Conservation (phyloP, 768 basidiomycete genomes). For the Cantharellus anzutake region DNA sequence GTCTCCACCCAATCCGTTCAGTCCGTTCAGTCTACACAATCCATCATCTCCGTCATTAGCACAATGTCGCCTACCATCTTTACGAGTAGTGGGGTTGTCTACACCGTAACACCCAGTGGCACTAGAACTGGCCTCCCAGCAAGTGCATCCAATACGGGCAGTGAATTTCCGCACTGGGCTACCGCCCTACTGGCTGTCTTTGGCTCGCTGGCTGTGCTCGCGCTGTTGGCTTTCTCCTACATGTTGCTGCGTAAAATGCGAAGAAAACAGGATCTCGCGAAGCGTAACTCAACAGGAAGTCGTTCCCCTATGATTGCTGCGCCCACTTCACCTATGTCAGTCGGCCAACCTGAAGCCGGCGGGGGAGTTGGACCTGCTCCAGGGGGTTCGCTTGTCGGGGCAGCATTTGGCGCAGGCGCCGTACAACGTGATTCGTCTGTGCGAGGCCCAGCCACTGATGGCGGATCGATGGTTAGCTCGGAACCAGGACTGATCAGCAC, state of each 20-base stretch:
- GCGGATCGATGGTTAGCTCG: slow-evolving; percentile 46
- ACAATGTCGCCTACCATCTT: background rate
- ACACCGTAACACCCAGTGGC: slow-evolving; percentile 7
- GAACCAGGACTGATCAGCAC: slow-evolving; percentile 58
- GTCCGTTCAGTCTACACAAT: background rate
- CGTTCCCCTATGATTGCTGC: slow-evolving; percentile 70
- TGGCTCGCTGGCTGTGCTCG: slow-evolving; percentile 64
- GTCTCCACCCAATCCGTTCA: background rate
- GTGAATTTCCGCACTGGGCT: slow-evolving; percentile 66
- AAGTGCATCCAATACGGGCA: slow-evolving; percentile 26
- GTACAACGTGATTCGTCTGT: slow-evolving; percentile 31
- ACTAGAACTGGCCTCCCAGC: slow-evolving; percentile 17
- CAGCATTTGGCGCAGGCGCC: slow-evolving; percentile 10
- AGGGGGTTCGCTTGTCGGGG: background rate
- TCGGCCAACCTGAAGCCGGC: background rate
- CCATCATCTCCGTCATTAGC: slow-evolving; percentile 8
- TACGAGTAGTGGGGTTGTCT: background rate
- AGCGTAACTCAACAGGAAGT: slow-evolving; percentile 61
- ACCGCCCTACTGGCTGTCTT: slow-evolving; percentile 80
- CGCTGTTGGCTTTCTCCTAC: slow-evolving; percentile 47
- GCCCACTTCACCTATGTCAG: background rate
- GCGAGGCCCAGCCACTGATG: slow-evolving; percentile 25
- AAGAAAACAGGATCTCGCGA: slow-evolving; percentile 21
- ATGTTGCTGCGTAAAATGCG: slow-evolving; percentile 53
- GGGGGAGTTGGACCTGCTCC: background rate